phyloP scores from a whole-genome alignment of 225 moss, liverwort and hornwort species.

The Marchantia paleacea region DNA sequence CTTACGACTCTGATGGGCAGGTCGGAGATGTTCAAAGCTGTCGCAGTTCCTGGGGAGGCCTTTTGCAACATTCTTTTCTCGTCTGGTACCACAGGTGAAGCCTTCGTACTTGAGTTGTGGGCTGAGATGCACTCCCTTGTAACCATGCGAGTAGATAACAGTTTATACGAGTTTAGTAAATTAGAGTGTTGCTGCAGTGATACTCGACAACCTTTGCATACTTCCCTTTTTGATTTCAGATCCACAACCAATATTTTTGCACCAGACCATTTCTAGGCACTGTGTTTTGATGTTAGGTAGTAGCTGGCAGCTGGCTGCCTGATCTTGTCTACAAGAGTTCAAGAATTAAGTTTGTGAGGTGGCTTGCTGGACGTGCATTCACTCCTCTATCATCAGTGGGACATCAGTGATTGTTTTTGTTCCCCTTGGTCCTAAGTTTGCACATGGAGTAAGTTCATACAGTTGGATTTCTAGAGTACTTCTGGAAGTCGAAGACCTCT shows the following conservation, averaged over 20 bases:
- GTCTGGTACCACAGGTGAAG: slow-evolving; percentile 84
- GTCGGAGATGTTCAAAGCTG: slow-evolving; percentile 65
- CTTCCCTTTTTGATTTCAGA: not conserved
- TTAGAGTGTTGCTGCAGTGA: not conserved
- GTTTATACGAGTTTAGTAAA: not conserved
- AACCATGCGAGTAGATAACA: not conserved
- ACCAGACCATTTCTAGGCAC: not conserved
- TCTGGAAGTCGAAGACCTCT: not conserved
- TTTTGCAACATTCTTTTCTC: slow-evolving; percentile 81
- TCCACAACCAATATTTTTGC: not conserved
- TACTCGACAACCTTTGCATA: not conserved
- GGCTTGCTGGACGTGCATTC: not conserved
- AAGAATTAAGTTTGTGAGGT: not conserved
- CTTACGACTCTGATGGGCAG: slow-evolving; percentile 32
- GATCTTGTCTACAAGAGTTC: not conserved
- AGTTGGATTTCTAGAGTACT: not conserved
- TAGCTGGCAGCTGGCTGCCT: not conserved
- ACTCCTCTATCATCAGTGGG: not conserved
- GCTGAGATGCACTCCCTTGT: not conserved
- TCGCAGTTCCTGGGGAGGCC: slow-evolving; percentile 57
- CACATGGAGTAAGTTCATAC: not conserved
- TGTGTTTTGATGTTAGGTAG: not conserved
- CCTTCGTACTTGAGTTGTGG: not conserved
- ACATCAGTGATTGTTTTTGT: not conserved
- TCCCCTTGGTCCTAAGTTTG: not conserved